Evolutionary conservation across 805 yeast species (phyloP), one percentile per base, ranked within the genome.

Genomic region (Cyberlindnera mississippiensis): DNA sequence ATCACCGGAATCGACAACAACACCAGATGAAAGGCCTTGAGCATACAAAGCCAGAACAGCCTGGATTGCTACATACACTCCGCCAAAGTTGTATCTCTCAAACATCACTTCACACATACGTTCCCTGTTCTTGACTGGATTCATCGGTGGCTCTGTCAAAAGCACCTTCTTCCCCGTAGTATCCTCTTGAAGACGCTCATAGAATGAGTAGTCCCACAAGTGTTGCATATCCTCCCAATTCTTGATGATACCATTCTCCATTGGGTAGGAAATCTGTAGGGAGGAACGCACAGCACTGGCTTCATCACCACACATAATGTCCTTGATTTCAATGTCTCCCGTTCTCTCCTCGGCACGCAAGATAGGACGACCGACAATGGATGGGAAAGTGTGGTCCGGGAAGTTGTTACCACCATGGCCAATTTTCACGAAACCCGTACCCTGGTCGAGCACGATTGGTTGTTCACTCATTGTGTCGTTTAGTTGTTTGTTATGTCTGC

Each of bases 191-290:
- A 93, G 82, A 59, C 85, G 78, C 55, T 91, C 95, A 68, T 84
- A 85, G 64, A 93, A 91, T 16, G 98, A 91, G 64, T 91, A 93
- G 67, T 93, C 96, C 99, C 99, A 93, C 46, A 93, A 72, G 56
- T 90, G 90, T 57, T 88, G 96, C 98, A 93, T 93, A 63, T 93
- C 99, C 56, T 90, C 96, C 99, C 99, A 93, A 64, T 90, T 88
- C 60, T 82, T 84, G 62, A 93, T 91, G 56, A 93, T 87, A 58
- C 99, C 99, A 62, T 93, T 93, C 66, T 93, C 99, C 98, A 93
- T 90, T 11, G 99, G 99, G 59, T 93, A 93, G n/a, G 90, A 81
- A 43, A 93, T 79, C 66, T 93, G 96, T 46, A 93, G 73, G 51
- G 90, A 78, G 2, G 96, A 82, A 56, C 99, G 79, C 28, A 86